Evolutionary conservation across 148 eudicot species (phyloP).

Genomic region (Cornus suecica): DNA sequence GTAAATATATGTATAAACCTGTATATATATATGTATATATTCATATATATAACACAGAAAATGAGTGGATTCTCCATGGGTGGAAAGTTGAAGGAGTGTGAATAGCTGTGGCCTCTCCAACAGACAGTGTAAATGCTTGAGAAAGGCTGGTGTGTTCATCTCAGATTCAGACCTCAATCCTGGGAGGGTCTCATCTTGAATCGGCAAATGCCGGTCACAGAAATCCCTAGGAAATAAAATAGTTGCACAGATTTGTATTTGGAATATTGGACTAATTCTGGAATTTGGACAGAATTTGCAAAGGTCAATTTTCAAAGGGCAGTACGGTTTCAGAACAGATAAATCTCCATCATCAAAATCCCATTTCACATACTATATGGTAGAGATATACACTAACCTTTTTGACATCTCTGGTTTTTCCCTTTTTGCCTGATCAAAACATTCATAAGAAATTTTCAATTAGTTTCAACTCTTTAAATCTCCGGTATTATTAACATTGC

Average conservation of each 20-base stretch:
- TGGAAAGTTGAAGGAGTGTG: too few species aligned
- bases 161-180: too few species aligned
- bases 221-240: constrained; percentile 22
- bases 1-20: too few species aligned
- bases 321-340: background rate
- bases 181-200: constrained; percentile 27
- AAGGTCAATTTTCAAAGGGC: background rate
- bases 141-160: too few species aligned
- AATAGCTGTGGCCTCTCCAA: too few species aligned
- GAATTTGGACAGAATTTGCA: background rate
- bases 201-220: constrained; percentile 32
- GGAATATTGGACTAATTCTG: background rate
- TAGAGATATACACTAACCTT: constrained; percentile 16
- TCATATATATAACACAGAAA: too few species aligned
- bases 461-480: background rate
- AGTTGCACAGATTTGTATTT: background rate
- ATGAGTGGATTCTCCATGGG: too few species aligned
- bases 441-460: background rate
- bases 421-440: constrained; percentile 10
- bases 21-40: too few species aligned
- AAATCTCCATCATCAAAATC: background rate
- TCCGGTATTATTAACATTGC: too few species aligned
- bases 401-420: background rate
- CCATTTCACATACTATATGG: background rate
- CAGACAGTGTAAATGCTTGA: too few species aligned